Base-by-base conservation (phyloP, 2,329 filamentous ascomycete genomes). In the Clarireedia paspali region DNA sequence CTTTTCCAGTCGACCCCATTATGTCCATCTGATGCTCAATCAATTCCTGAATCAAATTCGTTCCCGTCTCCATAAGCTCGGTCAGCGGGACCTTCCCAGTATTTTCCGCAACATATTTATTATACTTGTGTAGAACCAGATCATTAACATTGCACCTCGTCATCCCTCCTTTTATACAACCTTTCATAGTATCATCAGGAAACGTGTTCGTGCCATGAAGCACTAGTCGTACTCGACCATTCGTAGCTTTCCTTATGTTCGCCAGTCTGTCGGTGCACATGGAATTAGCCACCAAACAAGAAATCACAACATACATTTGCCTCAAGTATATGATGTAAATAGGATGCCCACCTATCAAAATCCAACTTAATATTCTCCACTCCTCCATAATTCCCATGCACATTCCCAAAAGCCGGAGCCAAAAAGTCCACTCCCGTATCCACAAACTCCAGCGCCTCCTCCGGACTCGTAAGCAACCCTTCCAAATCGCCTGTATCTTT, bases 391-490 rank as follows among this genome's bases (percentile, higher is more conserved):
- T 81, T 77, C 0, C 83, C 83, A 70, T 87, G 84, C 23, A 87
- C 80, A 63, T 87, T 87, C 0, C 83, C 84, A 71, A 87, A 85
- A 0, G 82, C 82, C 1, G 84, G 84, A 4, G 84, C 84, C 23
- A 87, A 70, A 71, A 81, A 84, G 64, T 86, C 81, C 62, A 87
- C 83, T 0, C 84, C 83, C 4, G 83, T 85, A 5, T 72, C 77
- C 2, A 85, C 75, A 64, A 87, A 87, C 57, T 84, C 78, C 56
- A 77, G 70, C 14, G 80, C 81, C 68, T 86, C 79, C 57, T 84
- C 81, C 0, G 79, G 75, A 0, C 81, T 86, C 2, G 83, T 87
- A 63, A 85, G 70, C 56, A 84, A 70, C 0, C 80, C 82, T 62
- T 83, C 78, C 53, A 87, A 66, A 60, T 83, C 83, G 1, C 73